Conservation (phyloP, 352 stramenopile genomes). For the Phytophthora macrochlamydospora region DNA sequence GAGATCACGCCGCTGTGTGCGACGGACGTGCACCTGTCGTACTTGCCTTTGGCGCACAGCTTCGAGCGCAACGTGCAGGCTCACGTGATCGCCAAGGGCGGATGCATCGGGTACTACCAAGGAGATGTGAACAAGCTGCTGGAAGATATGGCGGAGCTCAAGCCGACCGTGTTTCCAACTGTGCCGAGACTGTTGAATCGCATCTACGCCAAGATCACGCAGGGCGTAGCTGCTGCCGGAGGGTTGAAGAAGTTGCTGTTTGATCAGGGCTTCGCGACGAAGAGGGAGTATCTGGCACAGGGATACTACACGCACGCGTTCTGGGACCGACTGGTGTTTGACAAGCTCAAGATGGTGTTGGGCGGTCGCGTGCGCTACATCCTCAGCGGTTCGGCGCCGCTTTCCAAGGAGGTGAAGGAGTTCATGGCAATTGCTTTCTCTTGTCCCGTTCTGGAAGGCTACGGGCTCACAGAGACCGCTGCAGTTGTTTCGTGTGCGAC, state of each 20-base stretch:
- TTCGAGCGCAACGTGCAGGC: conserved; percentile 87
- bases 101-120: conserved; percentile 92
- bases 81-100: conserved; percentile 66
- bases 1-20: conserved; percentile 30
- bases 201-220: conserved; percentile 94
- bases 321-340: conserved; percentile 95
- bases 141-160: conserved; percentile 90
- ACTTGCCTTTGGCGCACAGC: conserved; percentile 94
- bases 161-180: conserved; percentile 90
- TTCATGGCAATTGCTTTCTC: conserved; percentile 93
- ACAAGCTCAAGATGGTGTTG: conserved; percentile 91
- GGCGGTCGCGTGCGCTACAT: conserved; percentile 91
- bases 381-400: conserved; percentile 91
- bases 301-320: conserved; percentile 60
- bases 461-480: conserved; percentile 94
- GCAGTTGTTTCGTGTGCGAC: conserved; percentile 78
- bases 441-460: conserved; percentile 91
- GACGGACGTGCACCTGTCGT: conserved; percentile 85
- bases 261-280: conserved; percentile 78
- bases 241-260: conserved; percentile 92
- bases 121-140: conserved; percentile 89
- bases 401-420: conserved; percentile 91
- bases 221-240: conserved; percentile 68
- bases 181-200: conserved; percentile 96
- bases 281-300: conserved; percentile 59